Evolutionary conservation across 1,139 yeast genomes (phyloP).

Genomic region (Scheffersomyces insectosa): DNA sequence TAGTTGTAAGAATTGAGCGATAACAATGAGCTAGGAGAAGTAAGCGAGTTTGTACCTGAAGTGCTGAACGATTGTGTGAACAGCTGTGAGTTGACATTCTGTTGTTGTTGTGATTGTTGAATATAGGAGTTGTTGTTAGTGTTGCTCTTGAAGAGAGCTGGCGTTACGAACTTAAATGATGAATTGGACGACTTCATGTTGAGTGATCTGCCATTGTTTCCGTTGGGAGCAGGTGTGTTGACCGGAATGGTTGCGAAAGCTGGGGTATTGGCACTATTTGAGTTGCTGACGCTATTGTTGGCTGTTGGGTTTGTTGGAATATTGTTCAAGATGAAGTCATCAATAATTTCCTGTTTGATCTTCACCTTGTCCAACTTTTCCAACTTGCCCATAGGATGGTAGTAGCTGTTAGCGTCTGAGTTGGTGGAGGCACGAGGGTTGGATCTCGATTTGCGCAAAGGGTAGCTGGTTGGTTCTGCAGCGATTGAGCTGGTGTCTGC

Average conservation of each 20-base stretch:
- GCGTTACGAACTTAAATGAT: slow-evolving; percentile 16
- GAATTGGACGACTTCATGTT: background rate
- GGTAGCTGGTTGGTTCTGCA: slow-evolving; percentile 6
- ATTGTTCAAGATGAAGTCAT: slow-evolving; percentile 41
- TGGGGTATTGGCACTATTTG: background rate
- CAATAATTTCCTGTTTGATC: slow-evolving; percentile 44
- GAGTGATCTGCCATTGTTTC: background rate
- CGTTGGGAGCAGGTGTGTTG: background rate
- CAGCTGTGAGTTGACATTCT: slow-evolving; percentile 1
- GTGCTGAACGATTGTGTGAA: slow-evolving; percentile 1
- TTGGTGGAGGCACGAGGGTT: slow-evolving; percentile 7
- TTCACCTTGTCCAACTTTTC: slow-evolving; percentile 25
- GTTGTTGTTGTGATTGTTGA: slow-evolving; percentile 2
- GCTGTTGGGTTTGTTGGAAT: slow-evolving; percentile 28
- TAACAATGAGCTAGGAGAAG: slow-evolving; percentile 38
- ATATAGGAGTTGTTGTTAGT: slow-evolving; percentile 7
- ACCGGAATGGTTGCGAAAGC: too few species aligned
- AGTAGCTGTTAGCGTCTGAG: background rate
- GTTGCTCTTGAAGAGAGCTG: slow-evolving; percentile 16
- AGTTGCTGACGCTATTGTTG: background rate
- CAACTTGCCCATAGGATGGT: slow-evolving; percentile 1
- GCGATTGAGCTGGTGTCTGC: background rate
- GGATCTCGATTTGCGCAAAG: slow-evolving; percentile 13
- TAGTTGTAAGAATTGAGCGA: slow-evolving; percentile 32
- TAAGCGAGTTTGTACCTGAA: slow-evolving; percentile 22